Base-by-base conservation (phyloP, 768 basidiomycete species). In the Gyrodon lividus region DNA sequence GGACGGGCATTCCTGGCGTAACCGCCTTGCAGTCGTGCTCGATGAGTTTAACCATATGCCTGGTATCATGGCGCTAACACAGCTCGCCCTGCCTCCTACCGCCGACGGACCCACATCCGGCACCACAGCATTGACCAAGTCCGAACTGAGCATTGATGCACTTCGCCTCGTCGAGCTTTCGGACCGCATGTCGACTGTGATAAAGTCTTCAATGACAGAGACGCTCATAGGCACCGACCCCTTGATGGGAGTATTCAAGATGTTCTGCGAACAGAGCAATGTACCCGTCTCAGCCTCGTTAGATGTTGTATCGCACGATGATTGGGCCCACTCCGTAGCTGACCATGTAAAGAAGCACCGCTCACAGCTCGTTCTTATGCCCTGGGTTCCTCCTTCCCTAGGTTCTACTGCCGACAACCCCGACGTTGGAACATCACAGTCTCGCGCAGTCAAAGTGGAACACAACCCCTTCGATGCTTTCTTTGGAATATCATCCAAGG, bases 141-240 rank as follows among this genome's bases (percentile, higher is more conserved):
- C 30, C 1, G 48, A 46, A 59, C 4, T 47, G 43, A 69, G 74
- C 9, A 75, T 96, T 30, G 82, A 92, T 56, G 88, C 89, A 0
- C 77, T 98, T 2, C 92, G 95, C 17, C 78, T 98, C 7, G 82
- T 98, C 35, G 94, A 98, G 65, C 74, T 98, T 40, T 89, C 91
- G 1, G 86, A 86, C 33, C 87, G 97, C 51, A 90, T 90, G 2
- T 93, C 91, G 2, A 87, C 89, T 1, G 82, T 96, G 31, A 81
- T 98, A 68, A 87, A 83, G 62, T 89, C 89, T 1, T 82, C 89
- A 46, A 84, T 84, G 54, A 81, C 85, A 1, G 88, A 90, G 17
- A 72, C 79, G 3, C 74, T 94, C 23, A 76, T 89, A 34, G 76
- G 74, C 50, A 82, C 78, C 39, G 92, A 94, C 60, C 79, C 92